Base-by-base conservation (phyloP, 2,329 filamentous ascomycete genomes). In the Sporothrix variecibatus region DNA sequence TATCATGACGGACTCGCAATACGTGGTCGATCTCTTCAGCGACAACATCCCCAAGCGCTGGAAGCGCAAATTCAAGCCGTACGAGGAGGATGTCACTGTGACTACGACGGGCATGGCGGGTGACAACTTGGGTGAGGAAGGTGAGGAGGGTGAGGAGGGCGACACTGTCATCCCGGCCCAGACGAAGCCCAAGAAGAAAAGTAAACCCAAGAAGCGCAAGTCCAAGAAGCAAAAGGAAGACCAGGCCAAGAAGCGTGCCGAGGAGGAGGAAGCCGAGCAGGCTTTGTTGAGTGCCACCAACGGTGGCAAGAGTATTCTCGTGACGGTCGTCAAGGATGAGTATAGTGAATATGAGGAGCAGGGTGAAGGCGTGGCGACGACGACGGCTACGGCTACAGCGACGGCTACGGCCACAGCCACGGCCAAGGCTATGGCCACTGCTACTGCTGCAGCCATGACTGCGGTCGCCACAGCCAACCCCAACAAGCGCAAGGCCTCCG, bases 21-120 rank as follows among this genome's bases (percentile, higher is more conserved):
- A 75, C 34, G 46, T 75, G 9, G 74, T 71, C 31, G 67, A 71
- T n/a, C 38, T 75, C 28, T 67, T 75, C 3, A 31, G 56, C 49
- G 68, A 49, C 9, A 26, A 67, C 6, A 9, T 72, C 11, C 1
- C 17, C 20, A 56, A 26, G 8, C 46, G 38, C 26, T 74, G 62
- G 73, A 11, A 26, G 38, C 69, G 73, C 9, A 38, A 28, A n/a
- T 43, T 74, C 70, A 28, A 43, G 12, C 15, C 28, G 43, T 72
- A 64, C 20, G 23, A 40, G 20, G n/a, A 12, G 6, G 26, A n/a
- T 20, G 15, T 20, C 15, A 49, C 15, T 3, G 15, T 20, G 43
- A 49, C 15, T 3, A 43, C 12, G 6, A 11, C 11, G 46, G 51
- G 34, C 20, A 20, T 20, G 46, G 12, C 46, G n/a, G 70, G 23